Conservation (phyloP, 2,329 filamentous ascomycete species). For the Calonectria hawksworthii region DNA sequence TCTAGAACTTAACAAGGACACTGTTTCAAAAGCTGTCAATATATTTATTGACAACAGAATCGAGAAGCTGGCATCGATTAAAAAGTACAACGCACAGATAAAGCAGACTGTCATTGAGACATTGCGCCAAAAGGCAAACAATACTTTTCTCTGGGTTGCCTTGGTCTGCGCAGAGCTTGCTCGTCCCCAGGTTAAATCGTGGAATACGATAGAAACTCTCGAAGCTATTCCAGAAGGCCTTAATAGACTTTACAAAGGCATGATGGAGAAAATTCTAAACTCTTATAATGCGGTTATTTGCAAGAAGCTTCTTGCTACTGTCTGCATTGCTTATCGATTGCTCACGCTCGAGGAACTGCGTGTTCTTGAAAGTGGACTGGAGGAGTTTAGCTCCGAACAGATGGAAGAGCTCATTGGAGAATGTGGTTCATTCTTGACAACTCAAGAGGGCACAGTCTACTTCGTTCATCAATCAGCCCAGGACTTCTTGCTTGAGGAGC, state of each 20-base stretch:
- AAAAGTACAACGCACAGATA: constrained; percentile 7
- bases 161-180: constrained; percentile 37
- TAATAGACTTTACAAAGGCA: constrained; percentile 53
- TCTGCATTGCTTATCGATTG: constrained; percentile 51
- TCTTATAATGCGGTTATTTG: constrained; percentile 49
- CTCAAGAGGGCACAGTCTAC: constrained; percentile 47
- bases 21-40: constrained; percentile 50
- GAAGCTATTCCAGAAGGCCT: constrained; percentile 51
- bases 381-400: constrained; percentile 25
- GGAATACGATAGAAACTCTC: constrained; percentile 26
- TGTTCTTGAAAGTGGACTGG: constrained; percentile 34
- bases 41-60: constrained; percentile 49
- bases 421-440: constrained; percentile 58
- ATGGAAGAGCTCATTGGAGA: constrained; percentile 47
- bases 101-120: constrained; percentile 23
- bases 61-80: not conserved
- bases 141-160: constrained; percentile 50
- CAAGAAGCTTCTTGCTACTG: constrained; percentile 50
- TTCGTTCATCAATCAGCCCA: constrained; percentile 61
- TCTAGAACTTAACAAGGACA: constrained; percentile 54
- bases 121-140: constrained; percentile 50
- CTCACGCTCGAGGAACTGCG: constrained; percentile 52
- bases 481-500: constrained; percentile 50
- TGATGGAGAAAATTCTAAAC: constrained; percentile 51
- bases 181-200: not conserved